These are phyloP conservation scores for Lodderomyces elongisporus DNA, from an alignment of 1,139 yeast species.

Conservation along the genomic window DNA sequence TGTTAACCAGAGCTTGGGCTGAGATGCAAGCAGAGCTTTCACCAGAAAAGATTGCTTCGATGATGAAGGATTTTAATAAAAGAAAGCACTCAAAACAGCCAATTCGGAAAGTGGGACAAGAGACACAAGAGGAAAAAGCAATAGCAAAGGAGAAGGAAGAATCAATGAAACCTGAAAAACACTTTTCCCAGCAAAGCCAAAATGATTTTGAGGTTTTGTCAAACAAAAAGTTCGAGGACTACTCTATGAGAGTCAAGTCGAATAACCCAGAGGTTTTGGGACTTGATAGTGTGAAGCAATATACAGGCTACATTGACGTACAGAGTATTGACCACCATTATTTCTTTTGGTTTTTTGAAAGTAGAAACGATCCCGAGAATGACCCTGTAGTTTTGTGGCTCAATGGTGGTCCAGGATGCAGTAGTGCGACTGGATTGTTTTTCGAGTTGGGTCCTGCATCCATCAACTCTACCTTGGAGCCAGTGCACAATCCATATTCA, in stretches of 20 bases:
- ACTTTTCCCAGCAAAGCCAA: no score
- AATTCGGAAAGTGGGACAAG: neutral
- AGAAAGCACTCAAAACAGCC: constrained; percentile 6
- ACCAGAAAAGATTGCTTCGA: constrained; percentile 15
- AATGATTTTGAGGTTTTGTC: constrained; percentile 20
- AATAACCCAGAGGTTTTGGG: constrained; percentile 41
- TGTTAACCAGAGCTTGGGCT: constrained; percentile 18
- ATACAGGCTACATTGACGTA: constrained; percentile 61
- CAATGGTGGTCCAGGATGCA: constrained; percentile 91
- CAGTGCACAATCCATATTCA: constrained; percentile 70
- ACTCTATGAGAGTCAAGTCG: constrained; percentile 38
- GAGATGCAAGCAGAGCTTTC: constrained; percentile 18
- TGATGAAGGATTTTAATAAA: constrained; percentile 16
- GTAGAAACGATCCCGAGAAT: constrained; percentile 79
- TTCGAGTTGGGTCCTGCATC: constrained; percentile 88
- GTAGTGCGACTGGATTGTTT: constrained; percentile 84
- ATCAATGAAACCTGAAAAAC: no score
- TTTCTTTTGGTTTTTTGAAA: constrained; percentile 86
- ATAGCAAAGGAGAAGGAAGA: no score
- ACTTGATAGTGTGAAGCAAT: constrained; percentile 56
- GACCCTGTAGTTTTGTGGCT: constrained; percentile 88
- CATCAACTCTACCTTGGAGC: constrained; percentile 60
- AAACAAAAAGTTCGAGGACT: constrained; percentile 25
- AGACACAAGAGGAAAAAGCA: no score
- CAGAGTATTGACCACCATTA: constrained; percentile 60